Evolutionary conservation across 768 basidiomycete species (phyloP).

Genomic region (Leccinum rimulosum): DNA sequence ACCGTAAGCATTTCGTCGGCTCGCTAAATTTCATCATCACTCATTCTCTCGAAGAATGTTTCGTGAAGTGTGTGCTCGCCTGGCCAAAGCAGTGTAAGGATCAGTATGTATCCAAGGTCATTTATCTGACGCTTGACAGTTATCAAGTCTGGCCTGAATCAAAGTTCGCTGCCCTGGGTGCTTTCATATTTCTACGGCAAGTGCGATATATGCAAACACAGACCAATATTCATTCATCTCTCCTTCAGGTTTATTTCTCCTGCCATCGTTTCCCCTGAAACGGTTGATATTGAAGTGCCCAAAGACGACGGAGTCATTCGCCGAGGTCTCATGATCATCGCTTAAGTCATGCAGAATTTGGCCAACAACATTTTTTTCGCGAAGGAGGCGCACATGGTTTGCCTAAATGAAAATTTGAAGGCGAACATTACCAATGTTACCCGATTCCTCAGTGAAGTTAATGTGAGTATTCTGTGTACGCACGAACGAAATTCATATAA

Average conservation of each 20-base stretch:
- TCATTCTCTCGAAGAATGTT: conserved; percentile 58
- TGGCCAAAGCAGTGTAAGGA: conserved; percentile 73
- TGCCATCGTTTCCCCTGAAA: conserved; percentile 83
- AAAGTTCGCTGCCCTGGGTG: conserved; percentile 80
- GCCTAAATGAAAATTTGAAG: conserved; percentile 71
- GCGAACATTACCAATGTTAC: conserved; percentile 72
- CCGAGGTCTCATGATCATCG: conserved; percentile 80
- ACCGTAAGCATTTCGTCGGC: conserved; percentile 48
- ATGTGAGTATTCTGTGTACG: conserved; percentile 41
- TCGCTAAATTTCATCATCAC: background rate
- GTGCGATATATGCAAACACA: conserved; percentile 5
- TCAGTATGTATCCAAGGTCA: conserved; percentile 2
- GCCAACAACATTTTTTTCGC: conserved; percentile 95
- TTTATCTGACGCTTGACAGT: conserved; percentile 33
- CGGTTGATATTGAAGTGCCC: conserved; percentile 78
- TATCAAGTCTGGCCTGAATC: conserved; percentile 72
- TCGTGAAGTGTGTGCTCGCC: conserved; percentile 82
- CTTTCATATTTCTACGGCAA: conserved; percentile 88
- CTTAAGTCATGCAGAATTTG: conserved; percentile 89
- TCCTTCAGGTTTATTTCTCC: conserved; percentile 82
- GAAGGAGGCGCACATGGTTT: conserved; percentile 84
- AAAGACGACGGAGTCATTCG: conserved; percentile 60
- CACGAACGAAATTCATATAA: background rate
- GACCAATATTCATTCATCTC: conserved; percentile 3
- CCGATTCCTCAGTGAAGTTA: conserved; percentile 71